Evolutionary conservation across 2,329 filamentous ascomycete species (phyloP), one percentile per base, ranked within the genome.

Genomic region (Penicillium sp.): DNA sequence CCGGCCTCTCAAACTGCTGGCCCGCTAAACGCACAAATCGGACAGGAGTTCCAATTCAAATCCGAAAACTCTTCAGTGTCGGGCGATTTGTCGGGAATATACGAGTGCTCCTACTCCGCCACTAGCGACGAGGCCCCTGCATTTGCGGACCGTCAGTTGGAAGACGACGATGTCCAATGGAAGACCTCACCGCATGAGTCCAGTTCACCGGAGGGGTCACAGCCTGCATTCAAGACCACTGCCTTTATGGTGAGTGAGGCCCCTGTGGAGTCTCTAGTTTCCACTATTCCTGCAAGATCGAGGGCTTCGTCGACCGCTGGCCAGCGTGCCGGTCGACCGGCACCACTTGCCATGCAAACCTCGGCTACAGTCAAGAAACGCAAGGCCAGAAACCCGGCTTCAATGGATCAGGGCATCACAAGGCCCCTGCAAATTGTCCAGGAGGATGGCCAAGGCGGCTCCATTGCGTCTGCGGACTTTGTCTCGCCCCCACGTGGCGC

Each of bases 371-470:
- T 71, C 10, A 67, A 72, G 53, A 75, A 73, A 62, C 72, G 74
- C 57, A 75, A 74, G 59, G 70, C 70, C 54, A 67, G 70, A 39
- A 67, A 60, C 46, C 57, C 66, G 0, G 65, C 61, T 6, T 68
- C 64, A 25, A 43, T 73, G 13, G 71, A 74, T 9, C 67, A 72
- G 31, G 63, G 61, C 15, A 61, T 60, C 49, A 56, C 69, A 5
- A 71, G 70, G 53, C 71, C 74, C 21, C 58, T 77, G 54, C 75
- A 77, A 56, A 77, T 77, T 58, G 75, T 77, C 29, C 75, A 76
- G 47, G 75, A 77, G 60, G 75, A 77, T 65, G 75, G 75, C 6
- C 68, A 74, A 57, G 75, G 75, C 19, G 74, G 74, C 6, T 73
- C 75, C 4, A 72, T 76, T 58, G 71, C 74, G 2, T 77, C 75